Base-by-base conservation (phyloP, 2,329 filamentous ascomycete species). In the Colletotrichum sp. region DNA sequence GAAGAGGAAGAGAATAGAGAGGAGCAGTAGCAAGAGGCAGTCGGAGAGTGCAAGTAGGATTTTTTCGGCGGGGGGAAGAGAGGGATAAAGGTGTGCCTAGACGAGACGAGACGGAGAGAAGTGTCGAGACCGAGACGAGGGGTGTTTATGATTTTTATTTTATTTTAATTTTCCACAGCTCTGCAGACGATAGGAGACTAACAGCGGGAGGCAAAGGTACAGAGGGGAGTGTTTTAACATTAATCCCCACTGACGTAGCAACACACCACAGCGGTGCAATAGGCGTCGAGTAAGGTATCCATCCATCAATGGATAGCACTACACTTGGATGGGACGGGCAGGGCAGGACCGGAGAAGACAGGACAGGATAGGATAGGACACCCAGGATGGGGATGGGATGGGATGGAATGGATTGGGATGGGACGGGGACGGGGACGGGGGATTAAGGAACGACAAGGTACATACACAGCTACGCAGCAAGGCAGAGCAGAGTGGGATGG, bases 201-300 rank as follows among this genome's bases (percentile, higher is more conserved):
- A 66, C 36, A 51, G 69, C 58, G 36, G 63, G 54, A 54, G 47
- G 55, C n/a, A 54, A 29, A 58, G 34, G 55, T 43, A 61, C 62
- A 24, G 64, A 59, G 59, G 67, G 69, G 68, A 68, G 57, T 68
- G 64, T 47, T 68, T 74, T 76, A 75, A 75, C 75, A 75, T 76
- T 76, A 69, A 66, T 76, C 75, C 31, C 75, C 75, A 76, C 75
- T 70, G 73, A 74, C 69, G 75, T 73, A 73, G 69, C 66, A 70
- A 62, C 72, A 61, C 62, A 69, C 72, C 61, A 62, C 55, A 47
- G 68, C 55, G 33, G 34, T 18, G 38, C 38, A 38, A 51, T 58
- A 54, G 55, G 36, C 61, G 27, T 47, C 61, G 34, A 72, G 54
- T 36, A 24, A 67, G 54, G 63, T 54, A 71, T 61, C 55, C 64